Base-by-base conservation (phyloP, 768 basidiomycete species). In the Candolleomyces efflorescens region DNA sequence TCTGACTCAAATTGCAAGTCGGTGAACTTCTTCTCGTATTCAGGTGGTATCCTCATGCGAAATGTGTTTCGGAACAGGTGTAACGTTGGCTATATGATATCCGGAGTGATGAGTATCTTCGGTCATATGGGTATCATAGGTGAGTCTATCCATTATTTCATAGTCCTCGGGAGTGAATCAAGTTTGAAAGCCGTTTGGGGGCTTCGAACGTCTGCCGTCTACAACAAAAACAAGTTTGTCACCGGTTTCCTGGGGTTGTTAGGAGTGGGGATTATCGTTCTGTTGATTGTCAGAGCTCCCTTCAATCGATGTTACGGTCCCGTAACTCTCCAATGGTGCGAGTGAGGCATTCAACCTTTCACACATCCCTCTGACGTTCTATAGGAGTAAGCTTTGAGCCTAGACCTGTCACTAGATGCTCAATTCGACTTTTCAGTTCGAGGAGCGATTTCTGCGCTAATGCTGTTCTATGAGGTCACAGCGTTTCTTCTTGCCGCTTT, bases 401-500 rank as follows among this genome's bases (percentile, higher is more conserved):
- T 44, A 9, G 5, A 49, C 1, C 47, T 7, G 47, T n/a, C 11
- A 39, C 12, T 10, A 9, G 10, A 12, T 27, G 5, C 15, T 24
- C 12, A 11, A 23, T 37, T 20, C 15, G 20, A 5, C 6, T 5
- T 39, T 39, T 32, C n/a, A 58, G 56, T 58, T 3, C 37, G 56
- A 17, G 51, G 51, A 12, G 56, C 41, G 5, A n/a, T 58, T 11
- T 36, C 56, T 9, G 51, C 41, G n/a, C 22, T 43, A 0, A 58
- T 58, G 56, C 24, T 58, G 2, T 37, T 43, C 27, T 58, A 53
- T 24, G 56, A 58, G 22, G 43, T 45, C n/a, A 6, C 18, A 12
- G 56, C 56, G 17, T 58, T 51, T 26, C 39, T 45, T 27, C 43
- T 58, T 5, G 56, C 56, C 10, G 56, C 49, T 18, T 11, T 53